phyloP scores from a whole-genome alignment of 1,284 basidiomycete species.

The Fomes fomentarius region DNA sequence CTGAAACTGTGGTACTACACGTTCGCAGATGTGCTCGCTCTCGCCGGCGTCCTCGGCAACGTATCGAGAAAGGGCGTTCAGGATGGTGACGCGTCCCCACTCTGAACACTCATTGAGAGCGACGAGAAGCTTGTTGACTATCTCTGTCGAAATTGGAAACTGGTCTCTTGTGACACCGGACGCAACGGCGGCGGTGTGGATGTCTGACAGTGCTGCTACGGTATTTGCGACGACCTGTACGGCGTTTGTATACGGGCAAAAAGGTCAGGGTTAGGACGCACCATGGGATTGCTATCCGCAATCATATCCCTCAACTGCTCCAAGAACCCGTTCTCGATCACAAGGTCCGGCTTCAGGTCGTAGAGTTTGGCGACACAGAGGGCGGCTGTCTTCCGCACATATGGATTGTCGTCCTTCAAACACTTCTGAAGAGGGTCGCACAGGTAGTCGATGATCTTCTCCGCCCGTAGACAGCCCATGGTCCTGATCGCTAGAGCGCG shows the following conservation, averaged over 20 bases:
- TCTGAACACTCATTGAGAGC: conserved; percentile 98
- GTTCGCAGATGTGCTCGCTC: conserved; percentile 97
- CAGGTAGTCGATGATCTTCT: conserved; percentile 99
- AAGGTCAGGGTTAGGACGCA: conserved; percentile 30
- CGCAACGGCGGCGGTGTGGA: conserved; percentile 71
- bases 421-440: conserved; percentile 93
- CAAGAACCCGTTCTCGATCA: conserved; percentile 94
- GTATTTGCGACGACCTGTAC: conserved; percentile 93
- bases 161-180: conserved; percentile 64
- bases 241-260: background rate
- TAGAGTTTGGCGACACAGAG: conserved; percentile 96
- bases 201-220: conserved; percentile 92
- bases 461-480: conserved; percentile 95
- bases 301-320: conserved; percentile 90
- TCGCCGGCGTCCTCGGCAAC: conserved; percentile 87
- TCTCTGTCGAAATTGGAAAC: conserved; percentile 81
- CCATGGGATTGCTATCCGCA: conserved; percentile 97
- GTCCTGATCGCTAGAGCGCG: conserved; percentile 96
- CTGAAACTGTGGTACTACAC: conserved; percentile 98
- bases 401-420: conserved; percentile 93
- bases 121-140: conserved; percentile 90
- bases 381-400: conserved; percentile 96
- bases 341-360: conserved; percentile 94
- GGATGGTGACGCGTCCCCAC: conserved; percentile 95
- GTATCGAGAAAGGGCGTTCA: conserved; percentile 88